Percentiles rank a stretch among this genome's conserved stretches.
phyloP scores from a whole-genome alignment of 176 grass and related monocot species.

The Oryza glaberrima region DNA sequence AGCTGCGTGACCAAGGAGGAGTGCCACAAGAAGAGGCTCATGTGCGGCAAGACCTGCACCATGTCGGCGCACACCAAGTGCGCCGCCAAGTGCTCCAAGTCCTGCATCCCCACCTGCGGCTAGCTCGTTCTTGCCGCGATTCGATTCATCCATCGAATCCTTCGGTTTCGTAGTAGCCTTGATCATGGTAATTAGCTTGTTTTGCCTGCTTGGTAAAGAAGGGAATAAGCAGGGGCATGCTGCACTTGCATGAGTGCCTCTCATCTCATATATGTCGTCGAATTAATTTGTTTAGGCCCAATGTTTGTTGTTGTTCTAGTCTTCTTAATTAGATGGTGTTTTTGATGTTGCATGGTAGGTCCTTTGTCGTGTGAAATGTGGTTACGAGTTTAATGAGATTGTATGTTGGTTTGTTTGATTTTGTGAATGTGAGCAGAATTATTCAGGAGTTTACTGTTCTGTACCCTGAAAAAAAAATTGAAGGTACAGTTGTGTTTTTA shows the following conservation, averaged over 20 bases:
- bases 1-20: slow-evolving; percentile 57
- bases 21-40: slow-evolving; percentile 62
- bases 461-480: no score
- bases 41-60: slow-evolving; percentile 61
- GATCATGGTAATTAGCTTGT: background rate
- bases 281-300: background rate
- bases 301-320: background rate
- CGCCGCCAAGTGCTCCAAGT: slow-evolving; percentile 65
- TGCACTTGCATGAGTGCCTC: background rate
- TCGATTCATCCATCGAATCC: background rate
- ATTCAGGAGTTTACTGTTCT: background rate
- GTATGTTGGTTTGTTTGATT: no score
- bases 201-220: background rate
- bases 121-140: background rate
- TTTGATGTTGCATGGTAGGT: background rate
- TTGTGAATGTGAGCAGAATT: no score
- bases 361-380: background rate
- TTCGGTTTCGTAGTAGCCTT: background rate
- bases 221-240: slow-evolving; percentile 36
- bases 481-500: background rate
- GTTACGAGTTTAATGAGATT: background rate
- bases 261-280: slow-evolving; percentile 12
- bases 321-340: background rate
- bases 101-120: slow-evolving; percentile 53
- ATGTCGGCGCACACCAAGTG: slow-evolving; percentile 58